These are phyloP conservation scores for Trypanosoma theileri DNA, from an alignment of 208 protist species.

Conservation along the genomic window DNA sequence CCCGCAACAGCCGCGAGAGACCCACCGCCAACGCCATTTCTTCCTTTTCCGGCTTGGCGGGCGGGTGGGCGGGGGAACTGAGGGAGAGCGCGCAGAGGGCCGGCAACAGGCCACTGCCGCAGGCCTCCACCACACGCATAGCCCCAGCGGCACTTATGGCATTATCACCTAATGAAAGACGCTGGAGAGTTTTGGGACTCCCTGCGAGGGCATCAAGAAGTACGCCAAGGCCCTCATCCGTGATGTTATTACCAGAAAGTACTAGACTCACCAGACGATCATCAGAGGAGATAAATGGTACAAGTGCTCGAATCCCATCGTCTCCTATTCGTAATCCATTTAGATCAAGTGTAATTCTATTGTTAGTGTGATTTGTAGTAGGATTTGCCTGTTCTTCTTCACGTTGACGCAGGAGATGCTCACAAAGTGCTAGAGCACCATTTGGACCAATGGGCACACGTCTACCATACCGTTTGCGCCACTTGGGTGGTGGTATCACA, in stretches of 20 bases:
- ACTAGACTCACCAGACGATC: slow-evolving; percentile 36
- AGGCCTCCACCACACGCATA: not conserved
- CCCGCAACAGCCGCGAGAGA: too few relatives aligned
- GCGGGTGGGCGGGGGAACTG: too few relatives aligned
- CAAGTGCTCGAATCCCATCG: slow-evolving; percentile 52
- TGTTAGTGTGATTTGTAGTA: too few relatives aligned
- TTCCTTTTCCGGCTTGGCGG: too few relatives aligned
- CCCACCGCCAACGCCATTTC: too few relatives aligned
- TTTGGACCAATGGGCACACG: slow-evolving; percentile 39
- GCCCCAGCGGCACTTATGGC: slow-evolving; percentile 41
- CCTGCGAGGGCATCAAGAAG: slow-evolving; percentile 30
- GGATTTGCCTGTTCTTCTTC: not conserved
- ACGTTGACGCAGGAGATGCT: slow-evolving; percentile 14
- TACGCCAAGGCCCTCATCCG: slow-evolving; percentile 39
- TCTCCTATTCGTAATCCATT: slow-evolving; percentile 54
- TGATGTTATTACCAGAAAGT: slow-evolving; percentile 57
- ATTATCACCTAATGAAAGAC: slow-evolving; percentile 56
- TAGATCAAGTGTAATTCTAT: slow-evolving; percentile 49
- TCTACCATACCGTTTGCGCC: slow-evolving; percentile 57
- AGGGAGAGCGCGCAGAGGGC: too few relatives aligned
- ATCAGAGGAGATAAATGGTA: slow-evolving; percentile 38
- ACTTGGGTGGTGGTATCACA: slow-evolving; percentile 45
- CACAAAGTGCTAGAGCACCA: slow-evolving; percentile 30
- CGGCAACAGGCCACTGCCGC: too few relatives aligned
- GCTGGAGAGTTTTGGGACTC: slow-evolving; percentile 1